phyloP scores from a whole-genome alignment of 2,329 filamentous ascomycete genomes.

The Hypoxylon sp. region DNA sequence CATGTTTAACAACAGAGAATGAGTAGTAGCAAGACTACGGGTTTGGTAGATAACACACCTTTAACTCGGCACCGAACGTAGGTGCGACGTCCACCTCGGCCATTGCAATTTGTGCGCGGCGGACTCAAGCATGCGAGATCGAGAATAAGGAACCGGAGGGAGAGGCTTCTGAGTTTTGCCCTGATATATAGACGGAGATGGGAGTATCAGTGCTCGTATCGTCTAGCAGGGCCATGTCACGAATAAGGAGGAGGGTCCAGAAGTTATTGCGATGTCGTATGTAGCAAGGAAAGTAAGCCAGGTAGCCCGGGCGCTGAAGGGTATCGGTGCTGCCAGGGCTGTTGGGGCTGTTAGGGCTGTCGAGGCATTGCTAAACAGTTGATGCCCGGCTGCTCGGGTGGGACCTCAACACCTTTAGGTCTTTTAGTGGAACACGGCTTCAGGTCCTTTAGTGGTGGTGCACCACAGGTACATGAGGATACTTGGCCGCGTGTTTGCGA shows the following conservation, averaged over 20 bases:
- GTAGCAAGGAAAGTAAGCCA: too few relatives aligned
- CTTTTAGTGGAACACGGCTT: neutral
- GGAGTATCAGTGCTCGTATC: slow-evolving; percentile 15
- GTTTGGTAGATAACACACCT: slow-evolving; percentile 63
- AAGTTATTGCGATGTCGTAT: neutral
- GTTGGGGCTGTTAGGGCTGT: too few relatives aligned
- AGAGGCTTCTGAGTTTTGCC: slow-evolving; percentile 6
- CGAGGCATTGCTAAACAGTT: too few relatives aligned
- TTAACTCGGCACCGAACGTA: slow-evolving; percentile 92
- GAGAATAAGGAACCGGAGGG: neutral
- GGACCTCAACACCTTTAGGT: too few relatives aligned
- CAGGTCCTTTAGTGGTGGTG: slow-evolving; percentile 5
- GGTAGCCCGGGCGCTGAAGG: too few relatives aligned
- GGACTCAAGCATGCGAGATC: slow-evolving; percentile 37
- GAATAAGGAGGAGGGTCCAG: slow-evolving; percentile 9
- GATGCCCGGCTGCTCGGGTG: slow-evolving; percentile 27
- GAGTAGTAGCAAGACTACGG: slow-evolving; percentile 34
- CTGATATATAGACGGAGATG: neutral
- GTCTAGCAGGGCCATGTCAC: slow-evolving; percentile 35
- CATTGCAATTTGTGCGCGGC: slow-evolving; percentile 60
- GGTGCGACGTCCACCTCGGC: slow-evolving; percentile 82
- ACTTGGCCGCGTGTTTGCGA: neutral
- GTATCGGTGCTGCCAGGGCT: too few relatives aligned
- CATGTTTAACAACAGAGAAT: slow-evolving; percentile 16
- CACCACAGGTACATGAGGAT: neutral